Conservation (phyloP, 805 yeast species). For the Isabelozyma rhagii region DNA sequence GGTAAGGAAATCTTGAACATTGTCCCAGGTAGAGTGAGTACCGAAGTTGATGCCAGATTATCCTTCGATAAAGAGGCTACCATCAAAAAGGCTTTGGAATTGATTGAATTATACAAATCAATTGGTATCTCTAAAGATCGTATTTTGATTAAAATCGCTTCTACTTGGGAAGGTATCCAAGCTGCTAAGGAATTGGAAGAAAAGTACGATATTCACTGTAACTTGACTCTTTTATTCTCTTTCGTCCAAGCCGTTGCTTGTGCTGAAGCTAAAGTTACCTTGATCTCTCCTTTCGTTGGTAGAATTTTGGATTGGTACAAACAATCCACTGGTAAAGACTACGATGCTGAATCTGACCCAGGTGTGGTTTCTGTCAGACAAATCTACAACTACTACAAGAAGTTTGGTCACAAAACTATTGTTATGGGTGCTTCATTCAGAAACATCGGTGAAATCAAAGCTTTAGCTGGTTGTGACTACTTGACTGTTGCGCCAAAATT, state of each 20-base stretch:
- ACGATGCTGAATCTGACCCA: slow-evolving; percentile 81
- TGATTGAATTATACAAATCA: slow-evolving; percentile 82
- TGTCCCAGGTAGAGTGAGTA: slow-evolving; percentile 98
- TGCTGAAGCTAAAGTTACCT: slow-evolving; percentile 95
- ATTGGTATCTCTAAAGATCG: slow-evolving; percentile 87
- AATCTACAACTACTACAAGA: slow-evolving; percentile 97
- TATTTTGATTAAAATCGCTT: slow-evolving; percentile 91
- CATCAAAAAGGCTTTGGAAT: slow-evolving; percentile 86
- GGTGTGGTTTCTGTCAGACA: slow-evolving; percentile 89
- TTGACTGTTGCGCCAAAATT: slow-evolving; percentile 92
- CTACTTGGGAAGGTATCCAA: slow-evolving; percentile 99
- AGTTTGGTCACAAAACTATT: slow-evolving; percentile 91
- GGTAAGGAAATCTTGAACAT: slow-evolving; percentile 90
- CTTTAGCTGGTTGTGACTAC: slow-evolving; percentile 95
- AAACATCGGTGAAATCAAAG: slow-evolving; percentile 92
- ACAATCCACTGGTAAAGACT: slow-evolving; percentile 86
- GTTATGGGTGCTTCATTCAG: slow-evolving; percentile 99
- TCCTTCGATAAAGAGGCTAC: slow-evolving; percentile 95
- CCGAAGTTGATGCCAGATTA: slow-evolving; percentile 98
- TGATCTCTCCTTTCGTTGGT: slow-evolving; percentile 98
- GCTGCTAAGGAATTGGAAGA: slow-evolving; percentile 95
- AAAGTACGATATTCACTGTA: slow-evolving; percentile 87
- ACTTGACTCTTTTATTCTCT: slow-evolving; percentile 92
- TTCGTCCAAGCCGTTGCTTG: slow-evolving; percentile 97
- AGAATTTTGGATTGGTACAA: slow-evolving; percentile 99